Base-by-base conservation (phyloP, 2,329 filamentous ascomycete genomes). In the Sclerotinia subarctica region DNA sequence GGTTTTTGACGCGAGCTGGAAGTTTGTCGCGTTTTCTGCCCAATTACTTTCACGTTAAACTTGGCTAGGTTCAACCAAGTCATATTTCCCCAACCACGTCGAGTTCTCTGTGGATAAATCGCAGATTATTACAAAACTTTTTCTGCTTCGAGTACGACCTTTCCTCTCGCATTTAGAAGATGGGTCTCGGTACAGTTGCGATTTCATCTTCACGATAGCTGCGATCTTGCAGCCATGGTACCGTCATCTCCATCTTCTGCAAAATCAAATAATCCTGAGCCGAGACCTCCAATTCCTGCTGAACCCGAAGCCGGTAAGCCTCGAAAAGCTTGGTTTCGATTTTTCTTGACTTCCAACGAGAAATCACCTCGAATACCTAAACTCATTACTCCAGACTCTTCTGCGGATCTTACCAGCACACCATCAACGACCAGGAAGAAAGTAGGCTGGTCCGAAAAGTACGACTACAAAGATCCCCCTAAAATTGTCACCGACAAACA, bases 211-310 rank as follows among this genome's bases (percentile, higher is more conserved):
- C 32, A 63, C 53, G 52, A 65, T 62, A 69, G 66, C 49, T 51
- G 46, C 62, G 72, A 70, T 70, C 71, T 73, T 72, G 70, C 74
- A 76, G 74, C 72, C 72, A 77, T 77, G 76, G 74, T 76, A 72
- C 69, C 73, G 70, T 64, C 69, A 69, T 69, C 70, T 54, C 65
- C 73, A 67, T 59, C 69, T 26, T 69, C 69, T 64, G 66, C 67
- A 70, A 53, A 66, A 74, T 79, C 88, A 73, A 83, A 86, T 71
- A 81, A 82, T 68, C 80, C 88, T 66, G 81, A 83, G 71, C 78
- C 85, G 70, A 84, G 87, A 77, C 88, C 88, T 35, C 88, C 88
- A n/a, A 91, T 88, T 46, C 88, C 88, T 58, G 88, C 88, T n/a
- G 77, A 79, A 64, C 76, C 77, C 8, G 62, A 73, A 68, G 75